These are phyloP conservation scores for Lachancea sp. DNA, from an alignment of 805 yeast species.

Conservation along the genomic window DNA sequence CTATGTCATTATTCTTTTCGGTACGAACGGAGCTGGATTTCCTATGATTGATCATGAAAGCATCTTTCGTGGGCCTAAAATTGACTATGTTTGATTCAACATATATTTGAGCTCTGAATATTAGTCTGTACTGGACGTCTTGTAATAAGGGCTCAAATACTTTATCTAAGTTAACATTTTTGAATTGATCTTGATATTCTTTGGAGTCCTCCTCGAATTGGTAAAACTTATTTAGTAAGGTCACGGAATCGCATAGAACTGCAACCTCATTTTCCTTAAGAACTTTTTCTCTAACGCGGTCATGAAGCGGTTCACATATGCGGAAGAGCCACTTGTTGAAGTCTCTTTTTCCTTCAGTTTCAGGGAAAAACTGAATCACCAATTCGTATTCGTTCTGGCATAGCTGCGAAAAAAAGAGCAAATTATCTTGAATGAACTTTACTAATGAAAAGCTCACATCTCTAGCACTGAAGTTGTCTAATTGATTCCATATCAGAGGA, in stretches of 20 bases:
- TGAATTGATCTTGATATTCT: constrained; percentile 28
- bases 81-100: constrained; percentile 62
- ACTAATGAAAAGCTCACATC: constrained; percentile 37
- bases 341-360: constrained; percentile 32
- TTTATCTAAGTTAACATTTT: constrained; percentile 43
- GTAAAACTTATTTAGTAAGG: constrained; percentile 59
- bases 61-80: constrained; percentile 62
- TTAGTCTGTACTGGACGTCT: constrained; percentile 73
- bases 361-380: constrained; percentile 49
- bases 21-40: constrained; percentile 10
- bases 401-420: constrained; percentile 53
- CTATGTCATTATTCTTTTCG: constrained; percentile 15
- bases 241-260: constrained; percentile 66
- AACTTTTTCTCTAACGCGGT: constrained; percentile 55
- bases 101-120: constrained; percentile 69
- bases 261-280: constrained; percentile 65
- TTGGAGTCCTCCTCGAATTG: constrained; percentile 51
- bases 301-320: constrained; percentile 73
- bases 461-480: constrained; percentile 27
- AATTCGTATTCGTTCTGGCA: constrained; percentile 55
- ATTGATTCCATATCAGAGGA: constrained; percentile 36
- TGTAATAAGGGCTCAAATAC: constrained; percentile 65
- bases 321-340: constrained; percentile 55
- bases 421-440: constrained; percentile 54
- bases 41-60: constrained; percentile 53